Evolutionary conservation across 2,329 filamentous ascomycete species (phyloP), one percentile per base, ranked within the genome.

Genomic region (Hysterium pulicare): DNA sequence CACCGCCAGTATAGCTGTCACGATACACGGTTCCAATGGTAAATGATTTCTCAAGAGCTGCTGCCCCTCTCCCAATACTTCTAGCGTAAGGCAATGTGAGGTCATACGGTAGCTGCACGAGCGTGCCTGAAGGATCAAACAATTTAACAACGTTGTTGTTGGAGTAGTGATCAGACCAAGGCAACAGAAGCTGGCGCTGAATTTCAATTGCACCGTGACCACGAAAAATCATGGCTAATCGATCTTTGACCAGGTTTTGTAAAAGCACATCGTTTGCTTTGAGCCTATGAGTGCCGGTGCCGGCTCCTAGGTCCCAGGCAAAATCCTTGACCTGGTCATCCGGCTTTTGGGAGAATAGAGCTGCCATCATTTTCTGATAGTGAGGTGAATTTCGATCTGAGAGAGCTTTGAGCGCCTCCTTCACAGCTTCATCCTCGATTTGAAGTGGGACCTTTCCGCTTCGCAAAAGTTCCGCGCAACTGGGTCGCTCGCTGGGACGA

Each of bases 51-150:
- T 87, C 81, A 4, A 88, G 70, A 1, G 81, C 74, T 0, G 81
- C 73, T 10, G 73, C 73, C 34, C 83, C 79, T 48, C 87, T 84
- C 4, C 91, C 90, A 40, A 98, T 79, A 44, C 84, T 82, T 41
- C 91, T 81, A 19, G 93, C 93, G 62, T 95, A 84, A 1, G 91
- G 90, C 49, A 97, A 76, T 2, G 90, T 95, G 17, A 97, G 73
- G 64, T 98, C 93, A 57, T 88, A 96, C 0, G 93, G 93, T n/a
- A 98, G 71, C 61, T 98, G 93, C 6, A 97, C 74, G 2, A 96
- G 75, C n/a, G 86, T 91, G 2, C 91, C 93, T 47, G 84, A 87
- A 2, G 82, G 76, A 62, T 95, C 89, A 20, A 98, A 73, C 11
- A 97, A 69, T 47, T 87, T 84, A 13, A 94, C 86, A 11, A 86